Percentiles rank a stretch among this genome's conserved stretches.
Evolutionary conservation across 192 early-diverging fungal genomes (phyloP).

Genomic region (Allomyces javanicus): DNA sequence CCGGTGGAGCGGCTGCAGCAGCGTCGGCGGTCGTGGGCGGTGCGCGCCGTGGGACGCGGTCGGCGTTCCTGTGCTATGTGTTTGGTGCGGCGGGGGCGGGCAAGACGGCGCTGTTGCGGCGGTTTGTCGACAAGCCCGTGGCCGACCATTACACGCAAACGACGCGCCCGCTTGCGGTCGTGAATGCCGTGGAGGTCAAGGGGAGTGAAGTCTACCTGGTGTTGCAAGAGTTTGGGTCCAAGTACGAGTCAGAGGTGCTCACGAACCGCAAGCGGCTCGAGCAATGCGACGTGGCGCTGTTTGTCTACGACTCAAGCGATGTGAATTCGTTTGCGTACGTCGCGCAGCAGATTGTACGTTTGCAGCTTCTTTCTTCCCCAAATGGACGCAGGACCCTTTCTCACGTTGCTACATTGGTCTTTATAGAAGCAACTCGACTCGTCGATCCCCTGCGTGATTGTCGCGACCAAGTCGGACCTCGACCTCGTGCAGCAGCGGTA

Average conservation of each 20-base stretch:
- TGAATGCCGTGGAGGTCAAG: constrained; percentile 88
- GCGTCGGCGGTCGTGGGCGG: background rate
- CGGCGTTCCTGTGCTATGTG: constrained; percentile 84
- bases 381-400: background rate
- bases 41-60: constrained; percentile 6
- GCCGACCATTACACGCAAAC: constrained; percentile 54
- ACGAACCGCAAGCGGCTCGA: constrained; percentile 73
- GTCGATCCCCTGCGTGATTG: constrained; percentile 68
- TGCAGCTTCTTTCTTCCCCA: background rate
- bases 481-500: constrained; percentile 65
- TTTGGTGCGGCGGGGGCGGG: constrained; percentile 84
- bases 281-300: constrained; percentile 72
- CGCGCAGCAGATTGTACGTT: constrained; percentile 20
- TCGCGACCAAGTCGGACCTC: constrained; percentile 85
- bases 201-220: constrained; percentile 88
- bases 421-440: background rate
- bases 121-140: constrained; percentile 74
- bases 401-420: background rate
- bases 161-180: constrained; percentile 51
- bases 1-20: background rate
- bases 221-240: constrained; percentile 83
- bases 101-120: constrained; percentile 73
- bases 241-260: constrained; percentile 70
- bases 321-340: constrained; percentile 86
- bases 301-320: constrained; percentile 90